phyloP scores from a whole-genome alignment of 768 basidiomycete species.

The Auriscalpium orientale region DNA sequence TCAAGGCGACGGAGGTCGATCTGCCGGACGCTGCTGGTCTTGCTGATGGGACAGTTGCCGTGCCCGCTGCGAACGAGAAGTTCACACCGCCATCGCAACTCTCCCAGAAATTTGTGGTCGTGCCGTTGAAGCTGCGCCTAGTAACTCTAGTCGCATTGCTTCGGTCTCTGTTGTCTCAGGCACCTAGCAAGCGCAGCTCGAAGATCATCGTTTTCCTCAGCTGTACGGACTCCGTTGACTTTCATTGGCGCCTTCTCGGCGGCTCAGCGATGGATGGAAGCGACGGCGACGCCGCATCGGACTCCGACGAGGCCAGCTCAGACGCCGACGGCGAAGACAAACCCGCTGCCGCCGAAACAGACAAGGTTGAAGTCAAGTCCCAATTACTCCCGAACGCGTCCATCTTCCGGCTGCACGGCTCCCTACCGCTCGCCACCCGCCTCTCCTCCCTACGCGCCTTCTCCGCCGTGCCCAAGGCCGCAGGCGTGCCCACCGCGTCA shows the following conservation, averaged over 20 bases:
- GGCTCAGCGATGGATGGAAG: conserved; percentile 55
- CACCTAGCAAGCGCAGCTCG: conserved; percentile 40
- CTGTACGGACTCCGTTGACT: conserved; percentile 97
- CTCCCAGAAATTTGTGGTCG: conserved; percentile 81
- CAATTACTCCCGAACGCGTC: conserved; percentile 74
- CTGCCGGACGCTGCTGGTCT: conserved; percentile 19
- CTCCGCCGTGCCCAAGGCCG: conserved; percentile 35
- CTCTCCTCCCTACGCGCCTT: conserved; percentile 80
- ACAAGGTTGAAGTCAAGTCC: conserved; percentile 52
- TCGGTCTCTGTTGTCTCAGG: conserved; percentile 67
- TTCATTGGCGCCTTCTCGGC: conserved; percentile 83
- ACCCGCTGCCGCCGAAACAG: conserved; percentile 12
- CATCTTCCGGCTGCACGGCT: conserved; percentile 90
- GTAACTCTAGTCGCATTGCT: conserved; percentile 85
- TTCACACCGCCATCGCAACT: conserved; percentile 95
- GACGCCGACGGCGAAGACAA: conserved; percentile 20
- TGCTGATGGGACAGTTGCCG: conserved; percentile 12
- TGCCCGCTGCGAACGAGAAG: conserved; percentile 33
- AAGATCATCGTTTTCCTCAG: conserved; percentile 95
- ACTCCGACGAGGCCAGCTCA: conserved; percentile 9
- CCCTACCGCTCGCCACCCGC: conserved; percentile 74
- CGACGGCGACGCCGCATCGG: conserved; percentile 14
- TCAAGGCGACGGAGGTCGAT: conserved; percentile 63
- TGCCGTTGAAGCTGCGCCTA: conserved; percentile 89
- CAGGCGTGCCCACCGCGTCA: conserved; percentile 37